Percentiles rank a stretch among this genome's conserved stretches.
Conservation (phyloP, 345 rosid species). For the Euphorbia pulcherrima region DNA sequence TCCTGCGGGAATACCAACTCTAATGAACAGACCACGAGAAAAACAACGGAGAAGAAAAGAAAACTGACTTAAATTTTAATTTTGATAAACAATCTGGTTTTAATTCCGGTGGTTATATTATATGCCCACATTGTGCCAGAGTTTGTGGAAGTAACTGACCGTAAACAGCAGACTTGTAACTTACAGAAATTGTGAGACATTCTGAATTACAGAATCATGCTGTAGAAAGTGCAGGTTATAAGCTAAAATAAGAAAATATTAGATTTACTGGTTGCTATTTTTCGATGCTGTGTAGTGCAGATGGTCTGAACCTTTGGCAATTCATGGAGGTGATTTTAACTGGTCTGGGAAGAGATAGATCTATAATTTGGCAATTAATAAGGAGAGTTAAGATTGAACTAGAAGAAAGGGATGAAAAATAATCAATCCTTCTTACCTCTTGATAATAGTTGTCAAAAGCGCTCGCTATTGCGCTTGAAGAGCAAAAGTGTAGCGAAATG, state of each 20-base stretch:
- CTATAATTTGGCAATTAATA: background rate
- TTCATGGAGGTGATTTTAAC: background rate
- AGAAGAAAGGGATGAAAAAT: background rate
- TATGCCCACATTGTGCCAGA: background rate
- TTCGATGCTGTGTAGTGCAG: background rate
- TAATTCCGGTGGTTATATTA: background rate
- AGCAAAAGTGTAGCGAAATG: too few species aligned
- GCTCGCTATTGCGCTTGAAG: too few species aligned
- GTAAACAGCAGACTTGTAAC: background rate
- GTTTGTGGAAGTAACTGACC: background rate
- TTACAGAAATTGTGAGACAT: background rate
- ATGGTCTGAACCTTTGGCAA: background rate
- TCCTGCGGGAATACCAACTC: background rate
- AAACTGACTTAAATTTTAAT: background rate
- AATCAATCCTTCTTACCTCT: background rate
- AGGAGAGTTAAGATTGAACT: background rate
- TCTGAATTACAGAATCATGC: background rate
- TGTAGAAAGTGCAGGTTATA: background rate
- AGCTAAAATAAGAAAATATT: background rate
- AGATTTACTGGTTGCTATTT: background rate
- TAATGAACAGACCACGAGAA: too few species aligned
- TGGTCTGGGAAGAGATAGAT: background rate
- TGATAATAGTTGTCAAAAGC: too few species aligned
- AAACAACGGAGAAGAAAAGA: background rate
- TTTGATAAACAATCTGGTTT: background rate